phyloP scores from a whole-genome alignment of 1,284 basidiomycete species.

The Omphalotus olearius region DNA sequence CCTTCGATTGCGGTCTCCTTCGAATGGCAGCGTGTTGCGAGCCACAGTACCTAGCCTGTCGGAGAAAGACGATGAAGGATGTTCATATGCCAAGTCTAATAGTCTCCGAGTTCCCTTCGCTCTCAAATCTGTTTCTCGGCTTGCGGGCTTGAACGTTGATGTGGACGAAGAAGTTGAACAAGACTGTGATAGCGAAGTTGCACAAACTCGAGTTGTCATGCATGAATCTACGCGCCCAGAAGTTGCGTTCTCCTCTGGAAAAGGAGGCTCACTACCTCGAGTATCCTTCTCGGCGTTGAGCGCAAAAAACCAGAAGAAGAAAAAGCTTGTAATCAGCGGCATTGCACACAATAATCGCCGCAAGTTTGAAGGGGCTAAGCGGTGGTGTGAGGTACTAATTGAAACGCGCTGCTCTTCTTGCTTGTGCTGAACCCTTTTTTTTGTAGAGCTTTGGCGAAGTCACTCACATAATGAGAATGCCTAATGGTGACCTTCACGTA shows the following conservation, averaged over 20 bases:
- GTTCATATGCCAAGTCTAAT: neutral
- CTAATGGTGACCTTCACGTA: conserved; percentile 69
- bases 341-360: conserved; percentile 42
- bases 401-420: conserved; percentile 15
- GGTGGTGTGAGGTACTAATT: conserved; percentile 64
- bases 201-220: too few species aligned
- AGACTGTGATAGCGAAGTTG: too few species aligned
- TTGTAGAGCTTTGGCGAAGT: conserved; percentile 68
- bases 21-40: conserved; percentile 28
- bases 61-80: neutral
- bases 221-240: conserved; percentile 18
- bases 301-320: conserved; percentile 38
- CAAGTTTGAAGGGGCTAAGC: conserved; percentile 52
- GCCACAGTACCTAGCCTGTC: conserved; percentile 7
- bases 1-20: conserved; percentile 38
- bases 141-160: neutral
- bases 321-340: conserved; percentile 52
- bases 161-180: conserved; percentile 6
- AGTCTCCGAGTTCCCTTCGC: conserved; percentile 11
- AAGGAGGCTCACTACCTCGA: conserved; percentile 31
- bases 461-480: conserved; percentile 62
- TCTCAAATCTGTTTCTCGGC: conserved; percentile 13
- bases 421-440: conserved; percentile 10
- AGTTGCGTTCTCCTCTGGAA: conserved; percentile 31
- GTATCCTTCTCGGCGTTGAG: conserved; percentile 44